Evolutionary conservation across 169 alveolate species (phyloP), one percentile per base, ranked within the genome.

Genomic region (Cryptosporidium ubiquitum): DNA sequence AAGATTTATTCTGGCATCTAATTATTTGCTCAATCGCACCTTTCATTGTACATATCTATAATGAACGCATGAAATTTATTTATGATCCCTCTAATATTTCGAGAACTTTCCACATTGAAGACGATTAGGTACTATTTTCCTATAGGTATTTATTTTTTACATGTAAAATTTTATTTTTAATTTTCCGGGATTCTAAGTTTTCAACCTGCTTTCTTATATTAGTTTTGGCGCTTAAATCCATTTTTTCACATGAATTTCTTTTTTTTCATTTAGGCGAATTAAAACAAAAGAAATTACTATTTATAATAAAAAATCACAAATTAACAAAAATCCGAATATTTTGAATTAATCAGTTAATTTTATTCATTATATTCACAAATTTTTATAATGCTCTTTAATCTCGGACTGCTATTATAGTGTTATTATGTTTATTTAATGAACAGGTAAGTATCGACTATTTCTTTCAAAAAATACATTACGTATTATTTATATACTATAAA

Each of bases 81-180:
- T 71, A n/a, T 51, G 52, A 71, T 55, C 66, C 66, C 16, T 49
- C 52, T 5, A 71, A 71, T 18, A 26, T 52, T 16, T 71, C 85
- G 10, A 31, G 69, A 20, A 71, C 85, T 6, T 47, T 71, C 49
- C 85, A 71, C 14, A 33, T 71, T 16, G 37, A 71, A 33, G 69
- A 71, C 3, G 58, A 47, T n/a, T 44, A 26, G n/a, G 1, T 14
- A 69, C 31, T 66, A 66, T 26, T 1, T 6, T 55, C 10, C 29
- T 5, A 23, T 55, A 55, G 0, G 2, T 23, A 51, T 51, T n/a
- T 55, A 55, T 49, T 49, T 49, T 7, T 49, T 49, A 9, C 42
- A 37, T 37, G 5, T 5, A 5, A 37, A 37, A 37, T 37, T 37
- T 37, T 5, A 47, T 47, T 47, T 47, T 14, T 47, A 55, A n/a